Conservation (phyloP, 169 alveolate genomes). For the Amoebophrya sp. region DNA sequence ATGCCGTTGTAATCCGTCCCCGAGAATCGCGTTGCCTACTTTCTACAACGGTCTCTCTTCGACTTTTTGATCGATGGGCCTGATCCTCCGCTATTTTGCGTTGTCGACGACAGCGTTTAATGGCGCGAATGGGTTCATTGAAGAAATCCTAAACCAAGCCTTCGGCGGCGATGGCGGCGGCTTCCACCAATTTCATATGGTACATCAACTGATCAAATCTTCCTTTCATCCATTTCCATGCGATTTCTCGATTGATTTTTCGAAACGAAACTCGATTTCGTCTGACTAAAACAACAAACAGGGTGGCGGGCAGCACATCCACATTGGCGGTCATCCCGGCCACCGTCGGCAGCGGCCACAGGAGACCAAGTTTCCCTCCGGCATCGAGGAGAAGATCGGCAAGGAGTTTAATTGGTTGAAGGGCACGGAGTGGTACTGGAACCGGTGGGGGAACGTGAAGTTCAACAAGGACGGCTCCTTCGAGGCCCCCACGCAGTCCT, state of each 20-base stretch:
- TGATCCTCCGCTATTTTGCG: no score
- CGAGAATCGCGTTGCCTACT: no score
- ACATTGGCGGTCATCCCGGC: neutral
- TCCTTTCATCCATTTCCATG: no score
- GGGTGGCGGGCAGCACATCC: conserved; percentile 1
- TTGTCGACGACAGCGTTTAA: no score
- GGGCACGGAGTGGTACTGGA: conserved; percentile 16
- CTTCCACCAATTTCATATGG: neutral
- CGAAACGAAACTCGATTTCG: no score
- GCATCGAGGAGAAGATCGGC: neutral
- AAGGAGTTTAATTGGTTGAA: conserved; percentile 1
- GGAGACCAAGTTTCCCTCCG: neutral
- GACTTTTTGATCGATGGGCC: no score
- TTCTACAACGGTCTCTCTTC: no score
- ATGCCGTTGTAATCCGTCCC: no score
- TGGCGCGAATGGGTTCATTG: neutral
- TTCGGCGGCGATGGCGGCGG: conserved; percentile 6
- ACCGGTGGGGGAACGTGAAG: neutral
- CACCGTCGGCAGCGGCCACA: neutral
- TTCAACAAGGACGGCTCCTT: conserved; percentile 4
- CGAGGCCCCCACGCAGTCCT: conserved; percentile 4
- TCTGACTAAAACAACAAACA: no score
- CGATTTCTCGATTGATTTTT: no score
- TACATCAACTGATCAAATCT: no score
- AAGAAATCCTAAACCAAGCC: conserved; percentile 1